Percentiles rank a stretch among this genome's conserved stretches.
Conservation (phyloP, 2,329 filamentous ascomycete species). For the Paraphoma sp. region DNA sequence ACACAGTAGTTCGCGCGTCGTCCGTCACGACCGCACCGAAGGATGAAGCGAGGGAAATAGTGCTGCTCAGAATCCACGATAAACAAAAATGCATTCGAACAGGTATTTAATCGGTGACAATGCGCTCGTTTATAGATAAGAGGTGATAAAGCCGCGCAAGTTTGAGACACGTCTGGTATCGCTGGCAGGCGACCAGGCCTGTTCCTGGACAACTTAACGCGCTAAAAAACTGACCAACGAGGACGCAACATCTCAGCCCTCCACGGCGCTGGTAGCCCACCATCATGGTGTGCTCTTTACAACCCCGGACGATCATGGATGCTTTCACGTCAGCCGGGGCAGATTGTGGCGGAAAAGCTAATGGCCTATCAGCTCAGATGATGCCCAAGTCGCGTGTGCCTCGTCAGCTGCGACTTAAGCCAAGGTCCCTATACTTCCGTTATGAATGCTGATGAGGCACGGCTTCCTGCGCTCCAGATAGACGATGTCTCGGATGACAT, state of each 20-base stretch:
- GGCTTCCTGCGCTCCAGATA: constrained; percentile 5
- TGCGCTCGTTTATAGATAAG: neutral
- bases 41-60: no score
- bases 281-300: neutral
- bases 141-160: neutral
- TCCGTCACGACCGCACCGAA: no score
- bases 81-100: neutral
- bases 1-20: no score
- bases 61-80: neutral
- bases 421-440: constrained; percentile 5
- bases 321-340: no score
- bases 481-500: constrained; percentile 9
- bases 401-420: constrained; percentile 14
- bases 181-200: neutral
- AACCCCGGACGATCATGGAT: neutral
- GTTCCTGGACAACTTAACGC: neutral
- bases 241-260: neutral
- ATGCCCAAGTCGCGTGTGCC: constrained; percentile 5
- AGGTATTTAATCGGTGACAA: neutral
- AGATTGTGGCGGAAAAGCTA: neutral
- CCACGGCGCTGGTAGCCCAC: neutral
- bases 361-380: constrained; percentile 13
- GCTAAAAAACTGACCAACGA: neutral
- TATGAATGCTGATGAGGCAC: constrained; percentile 7
- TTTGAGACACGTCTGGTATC: neutral